phyloP scores from a whole-genome alignment of 2,329 filamentous ascomycete species.

The Nigrospora oryzae region DNA sequence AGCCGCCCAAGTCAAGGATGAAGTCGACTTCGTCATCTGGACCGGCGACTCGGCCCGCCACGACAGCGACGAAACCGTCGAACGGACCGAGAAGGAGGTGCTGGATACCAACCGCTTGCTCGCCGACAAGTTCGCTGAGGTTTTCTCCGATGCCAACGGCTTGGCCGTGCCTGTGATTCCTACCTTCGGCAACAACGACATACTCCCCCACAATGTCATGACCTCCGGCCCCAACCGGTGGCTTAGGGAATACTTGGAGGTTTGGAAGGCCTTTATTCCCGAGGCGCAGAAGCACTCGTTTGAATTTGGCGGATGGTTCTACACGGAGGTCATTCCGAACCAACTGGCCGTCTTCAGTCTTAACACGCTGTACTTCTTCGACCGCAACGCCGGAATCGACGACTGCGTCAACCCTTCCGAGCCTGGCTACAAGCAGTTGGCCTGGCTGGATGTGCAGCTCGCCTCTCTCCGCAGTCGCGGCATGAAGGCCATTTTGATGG shows the following conservation, averaged over 20 bases:
- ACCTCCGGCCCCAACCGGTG: conserved; percentile 77
- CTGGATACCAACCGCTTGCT: conserved; percentile 67
- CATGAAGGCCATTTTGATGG: conserved; percentile 91
- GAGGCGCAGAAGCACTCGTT: conserved; percentile 89
- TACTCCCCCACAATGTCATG: conserved; percentile 94
- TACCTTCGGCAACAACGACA: conserved; percentile 94
- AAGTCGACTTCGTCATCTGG: conserved; percentile 87
- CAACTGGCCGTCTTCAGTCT: conserved; percentile 85
- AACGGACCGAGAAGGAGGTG: conserved; percentile 70
- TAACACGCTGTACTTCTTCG: conserved; percentile 95
- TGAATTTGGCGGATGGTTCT: conserved; percentile 89
- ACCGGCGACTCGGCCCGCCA: conserved; percentile 86
- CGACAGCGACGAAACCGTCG: conserved; percentile 75
- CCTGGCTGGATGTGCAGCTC: conserved; percentile 89
- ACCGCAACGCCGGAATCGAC: conserved; percentile 86
- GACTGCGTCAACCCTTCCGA: conserved; percentile 73
- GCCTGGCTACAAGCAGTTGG: conserved; percentile 89
- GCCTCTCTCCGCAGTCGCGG: conserved; percentile 71
- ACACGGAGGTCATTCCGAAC: conserved; percentile 80
- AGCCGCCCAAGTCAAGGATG: conserved; percentile 62
- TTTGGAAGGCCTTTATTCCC: conserved; percentile 85
- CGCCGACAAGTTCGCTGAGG: conserved; percentile 65
- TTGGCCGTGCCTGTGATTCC: conserved; percentile 75
- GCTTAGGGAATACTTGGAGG: conserved; percentile 65
- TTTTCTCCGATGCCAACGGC: conserved; percentile 56